A percentile compares a stretch with the other conserved stretches of the same genome.
These are phyloP conservation scores for Sonneratia caseolaris DNA, from an alignment of 345 rosid species.

Conservation along the genomic window DNA sequence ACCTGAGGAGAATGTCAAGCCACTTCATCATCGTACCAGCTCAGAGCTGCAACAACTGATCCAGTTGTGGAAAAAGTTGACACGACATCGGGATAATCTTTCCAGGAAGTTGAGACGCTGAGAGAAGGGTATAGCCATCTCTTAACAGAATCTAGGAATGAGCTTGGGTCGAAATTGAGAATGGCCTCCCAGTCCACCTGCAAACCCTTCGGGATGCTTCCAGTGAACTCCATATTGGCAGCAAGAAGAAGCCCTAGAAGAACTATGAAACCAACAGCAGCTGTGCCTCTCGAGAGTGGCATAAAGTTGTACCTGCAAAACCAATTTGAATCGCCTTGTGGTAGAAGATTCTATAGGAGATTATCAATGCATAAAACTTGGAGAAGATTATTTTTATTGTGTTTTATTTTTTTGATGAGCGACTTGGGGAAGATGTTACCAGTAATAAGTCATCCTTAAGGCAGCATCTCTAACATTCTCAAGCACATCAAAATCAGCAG, in stretches of 20 bases:
- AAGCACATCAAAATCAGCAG: conserved; percentile 46
- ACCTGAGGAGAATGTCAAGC: conserved; percentile 7
- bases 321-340: not conserved
- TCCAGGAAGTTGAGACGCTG: conserved; percentile 64
- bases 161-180: conserved; percentile 49
- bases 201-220: conserved; percentile 53
- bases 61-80: conserved; percentile 72
- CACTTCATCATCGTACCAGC: conserved; percentile 45
- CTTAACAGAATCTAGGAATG: conserved; percentile 51
- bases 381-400: too few species aligned
- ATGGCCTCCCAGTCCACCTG: conserved; percentile 98
- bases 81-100: conserved; percentile 63
- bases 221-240: conserved; percentile 82
- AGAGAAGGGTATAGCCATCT: conserved; percentile 76
- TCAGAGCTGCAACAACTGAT: conserved; percentile 73
- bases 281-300: conserved; percentile 93
- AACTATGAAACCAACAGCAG: conserved; percentile 66
- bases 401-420: too few species aligned
- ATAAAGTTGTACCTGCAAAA: conserved; percentile 80
- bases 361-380: too few species aligned
- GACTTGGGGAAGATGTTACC: conserved; percentile 25
- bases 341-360: not conserved
- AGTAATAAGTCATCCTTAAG: conserved; percentile 89
- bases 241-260: conserved; percentile 76
- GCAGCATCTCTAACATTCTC: conserved; percentile 66